Evolutionary conservation across 805 yeast genomes (phyloP).

Genomic region (Osmozyma mogii): DNA sequence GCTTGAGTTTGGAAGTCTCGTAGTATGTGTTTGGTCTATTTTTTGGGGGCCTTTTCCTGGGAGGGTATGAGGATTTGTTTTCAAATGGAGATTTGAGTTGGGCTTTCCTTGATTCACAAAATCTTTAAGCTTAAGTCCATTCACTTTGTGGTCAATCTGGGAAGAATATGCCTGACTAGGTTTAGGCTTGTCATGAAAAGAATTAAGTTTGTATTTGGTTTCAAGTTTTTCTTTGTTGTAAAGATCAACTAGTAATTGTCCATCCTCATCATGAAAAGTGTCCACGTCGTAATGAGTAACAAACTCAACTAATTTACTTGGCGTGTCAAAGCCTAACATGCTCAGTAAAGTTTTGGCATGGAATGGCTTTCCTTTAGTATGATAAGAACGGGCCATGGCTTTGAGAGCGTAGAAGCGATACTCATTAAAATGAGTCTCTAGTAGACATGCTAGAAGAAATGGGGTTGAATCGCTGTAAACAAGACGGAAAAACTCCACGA

Average conservation of each 20-base stretch:
- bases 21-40: not conserved
- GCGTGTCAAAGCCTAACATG: constrained; percentile 62
- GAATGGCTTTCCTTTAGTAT: constrained; percentile 63
- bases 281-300: constrained; percentile 59
- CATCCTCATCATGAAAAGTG: constrained; percentile 20
- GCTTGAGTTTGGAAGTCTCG: no score
- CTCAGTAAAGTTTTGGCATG: constrained; percentile 38
- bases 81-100: constrained; percentile 20
- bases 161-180: constrained; percentile 27
- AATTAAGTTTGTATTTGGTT: constrained; percentile 28
- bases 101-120: constrained; percentile 29
- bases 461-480: constrained; percentile 47
- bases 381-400: constrained; percentile 57
- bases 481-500: constrained; percentile 52
- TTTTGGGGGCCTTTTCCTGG: not conserved
- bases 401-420: constrained; percentile 67
- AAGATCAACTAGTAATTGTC: constrained; percentile 26
- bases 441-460: constrained; percentile 59
- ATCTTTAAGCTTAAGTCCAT: constrained; percentile 14
- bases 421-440: constrained; percentile 77
- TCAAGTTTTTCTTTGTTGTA: constrained; percentile 37
- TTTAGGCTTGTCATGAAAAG: constrained; percentile 31
- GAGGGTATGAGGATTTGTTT: no score
- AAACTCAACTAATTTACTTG: constrained; percentile 45
- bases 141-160: constrained; percentile 22